Evolutionary conservation across 1,139 yeast species (phyloP), one percentile per base, ranked within the genome.

Genomic region (Debaryomycetaceae sp.): DNA sequence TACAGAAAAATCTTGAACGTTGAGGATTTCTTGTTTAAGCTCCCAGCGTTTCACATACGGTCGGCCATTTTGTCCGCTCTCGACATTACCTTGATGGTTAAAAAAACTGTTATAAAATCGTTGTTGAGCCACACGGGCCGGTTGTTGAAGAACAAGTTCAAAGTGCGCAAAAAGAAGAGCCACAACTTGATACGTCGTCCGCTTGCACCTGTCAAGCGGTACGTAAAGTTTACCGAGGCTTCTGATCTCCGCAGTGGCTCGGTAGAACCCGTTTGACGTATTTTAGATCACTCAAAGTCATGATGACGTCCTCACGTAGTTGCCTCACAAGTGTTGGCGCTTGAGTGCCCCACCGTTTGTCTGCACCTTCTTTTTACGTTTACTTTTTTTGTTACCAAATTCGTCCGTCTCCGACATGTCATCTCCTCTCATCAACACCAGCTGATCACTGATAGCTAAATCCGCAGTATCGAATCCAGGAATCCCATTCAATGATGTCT

Each of bases 401-500:
- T 65, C 72, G 28, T 64, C 71, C 32, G 47, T 53, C 18, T 61
- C 68, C 7, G 55, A 50, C 41, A 56, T 53, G 35, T 66, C 73
- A 30, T 65, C 73, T 6, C 69, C 60, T 38, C 72, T 51, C 60
- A 61, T 62, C 30, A 64, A 46, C 18, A 63, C 56, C 33, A 61
- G 67, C 41, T 65, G 66, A 38, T 73, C 81, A 37, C 72, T 72
- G 31, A 81, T 73, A 4, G 83, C 94, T 46, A 84, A 65, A 41
- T 79, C 75, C 2, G 76, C 64, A 5, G 81, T 64, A 44, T 83
- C 84, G 51, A 84, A 83, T 1, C 93, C 94, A 0, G 91, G 88
- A 16, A 85, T 73, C 1, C 94, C 94, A 32, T 75, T 67, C 9
- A 74, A 71, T 0, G 85, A 75, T 1, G 89, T 78, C 43, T 72